Evolutionary conservation across 169 alveolate species (phyloP).

Genomic region (Cryptosporidium meleagridis): DNA sequence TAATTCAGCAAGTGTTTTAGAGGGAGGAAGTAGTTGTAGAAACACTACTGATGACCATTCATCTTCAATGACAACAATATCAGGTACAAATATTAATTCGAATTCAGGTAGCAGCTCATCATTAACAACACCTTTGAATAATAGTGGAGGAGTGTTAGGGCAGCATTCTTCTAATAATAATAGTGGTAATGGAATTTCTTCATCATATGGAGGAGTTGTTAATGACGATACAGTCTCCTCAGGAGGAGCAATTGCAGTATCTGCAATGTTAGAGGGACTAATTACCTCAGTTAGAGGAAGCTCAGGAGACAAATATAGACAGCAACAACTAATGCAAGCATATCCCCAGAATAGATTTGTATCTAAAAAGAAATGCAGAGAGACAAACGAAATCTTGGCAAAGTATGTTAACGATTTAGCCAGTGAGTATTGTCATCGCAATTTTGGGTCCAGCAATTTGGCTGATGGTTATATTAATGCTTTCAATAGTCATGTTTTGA

Average conservation of each 20-base stretch:
- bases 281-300: slow-evolving; percentile 70
- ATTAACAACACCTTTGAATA: neutral
- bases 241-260: slow-evolving; percentile 75
- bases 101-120: neutral
- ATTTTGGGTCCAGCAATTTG: slow-evolving; percentile 62
- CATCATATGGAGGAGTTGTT: neutral
- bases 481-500: slow-evolving; percentile 68
- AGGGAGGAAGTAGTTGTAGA: neutral
- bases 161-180: neutral
- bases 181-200: neutral
- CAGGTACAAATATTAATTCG: neutral
- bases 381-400: slow-evolving; percentile 69
- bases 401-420: slow-evolving; percentile 66
- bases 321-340: slow-evolving; percentile 53
- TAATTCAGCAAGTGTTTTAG: neutral
- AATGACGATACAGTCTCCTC: slow-evolving; percentile 1
- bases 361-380: slow-evolving; percentile 58
- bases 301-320: slow-evolving; percentile 66
- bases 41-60: neutral
- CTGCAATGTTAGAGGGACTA: slow-evolving; percentile 60
- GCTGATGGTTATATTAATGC: slow-evolving; percentile 74
- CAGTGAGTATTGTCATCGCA: slow-evolving; percentile 69
- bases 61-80: neutral
- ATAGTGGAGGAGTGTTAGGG: neutral
- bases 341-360: slow-evolving; percentile 72